Conservation (phyloP, 352 stramenopile species). For the Lagenidium sp. region DNA sequence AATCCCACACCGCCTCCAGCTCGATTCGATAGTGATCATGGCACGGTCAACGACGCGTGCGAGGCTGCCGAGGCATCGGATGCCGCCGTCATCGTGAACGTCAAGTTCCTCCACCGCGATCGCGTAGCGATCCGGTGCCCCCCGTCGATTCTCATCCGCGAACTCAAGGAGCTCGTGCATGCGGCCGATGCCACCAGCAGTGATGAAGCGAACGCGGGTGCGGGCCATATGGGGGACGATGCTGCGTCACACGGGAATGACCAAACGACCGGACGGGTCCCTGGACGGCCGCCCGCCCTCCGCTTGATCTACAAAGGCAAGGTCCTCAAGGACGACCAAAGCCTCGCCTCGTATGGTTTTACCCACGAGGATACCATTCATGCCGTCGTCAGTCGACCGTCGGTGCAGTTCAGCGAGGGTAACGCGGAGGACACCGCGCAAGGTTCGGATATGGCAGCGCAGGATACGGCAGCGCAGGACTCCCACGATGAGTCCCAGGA, state of each 20-base stretch:
- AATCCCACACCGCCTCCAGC: no score
- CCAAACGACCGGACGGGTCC: no score
- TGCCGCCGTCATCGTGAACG: constrained; percentile 2
- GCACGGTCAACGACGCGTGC: neutral
- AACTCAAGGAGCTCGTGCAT: constrained; percentile 15
- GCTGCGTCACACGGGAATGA: no score
- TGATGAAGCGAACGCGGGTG: neutral
- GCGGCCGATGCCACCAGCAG: constrained; percentile 1
- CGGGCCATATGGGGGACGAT: neutral
- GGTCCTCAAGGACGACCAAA: constrained; percentile 14
- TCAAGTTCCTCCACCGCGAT: constrained; percentile 19
- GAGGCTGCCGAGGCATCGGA: neutral
- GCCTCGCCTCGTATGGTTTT: constrained; percentile 11
- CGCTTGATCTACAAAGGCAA: constrained; percentile 20
- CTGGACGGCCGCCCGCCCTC: constrained; percentile 4
- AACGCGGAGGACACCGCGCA: neutral
- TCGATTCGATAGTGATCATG: no score
- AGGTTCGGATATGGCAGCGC: no score
- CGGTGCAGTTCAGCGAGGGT: neutral
- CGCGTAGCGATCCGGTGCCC: constrained; percentile 9
- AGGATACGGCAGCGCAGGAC: no score
- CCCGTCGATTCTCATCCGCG: constrained; percentile 9
- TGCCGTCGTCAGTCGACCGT: constrained; percentile 12
- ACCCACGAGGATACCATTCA: constrained; percentile 12
- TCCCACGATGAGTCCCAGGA: no score